Evolutionary conservation across 495 filamentous ascomycete genomes (phyloP).

Genomic region (Delitschia confertaspora): DNA sequence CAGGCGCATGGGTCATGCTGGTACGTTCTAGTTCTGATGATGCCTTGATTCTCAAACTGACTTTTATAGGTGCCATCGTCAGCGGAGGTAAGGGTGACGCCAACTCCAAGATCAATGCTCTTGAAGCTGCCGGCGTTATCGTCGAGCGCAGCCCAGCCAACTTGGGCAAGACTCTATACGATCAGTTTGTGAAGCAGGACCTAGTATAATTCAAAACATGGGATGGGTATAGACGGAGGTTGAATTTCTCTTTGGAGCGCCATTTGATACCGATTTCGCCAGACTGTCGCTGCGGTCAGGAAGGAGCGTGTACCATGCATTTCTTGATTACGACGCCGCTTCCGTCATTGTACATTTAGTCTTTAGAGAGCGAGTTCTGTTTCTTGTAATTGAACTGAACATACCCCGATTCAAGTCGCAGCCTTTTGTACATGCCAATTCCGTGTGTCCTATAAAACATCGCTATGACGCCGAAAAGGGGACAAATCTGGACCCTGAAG

Average conservation of each 20-base stretch:
- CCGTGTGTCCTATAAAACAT: too few relatives aligned
- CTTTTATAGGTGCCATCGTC: conserved; percentile 66
- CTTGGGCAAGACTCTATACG: conserved; percentile 84
- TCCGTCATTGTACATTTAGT: conserved; percentile 27
- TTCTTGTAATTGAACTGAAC: conserved; percentile 5
- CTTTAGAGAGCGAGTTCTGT: conserved; percentile 24
- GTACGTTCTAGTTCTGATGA: conserved; percentile 30
- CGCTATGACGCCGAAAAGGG: too few relatives aligned
- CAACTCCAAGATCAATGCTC: conserved; percentile 91
- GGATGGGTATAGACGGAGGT: background rate
- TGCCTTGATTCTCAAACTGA: conserved; percentile 11
- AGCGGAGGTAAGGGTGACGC: conserved; percentile 95
- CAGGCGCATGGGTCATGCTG: conserved; percentile 96
- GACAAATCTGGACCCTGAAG: background rate
- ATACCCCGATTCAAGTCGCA: background rate
- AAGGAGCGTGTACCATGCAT: conserved; percentile 1
- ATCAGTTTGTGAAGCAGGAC: conserved; percentile 92
- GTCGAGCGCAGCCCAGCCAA: conserved; percentile 90
- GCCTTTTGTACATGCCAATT: too few relatives aligned
- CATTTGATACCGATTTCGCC: conserved; percentile 3
- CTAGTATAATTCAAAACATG: conserved; percentile 55
- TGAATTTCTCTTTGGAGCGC: background rate
- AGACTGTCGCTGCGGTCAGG: conserved; percentile 2
- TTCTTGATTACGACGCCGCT: conserved; percentile 2
- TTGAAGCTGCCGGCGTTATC: conserved; percentile 87